Percentiles rank a stretch among this genome's conserved stretches.
Evolutionary conservation across 768 basidiomycete genomes (phyloP).

Genomic region (Naganishia onofrii): DNA sequence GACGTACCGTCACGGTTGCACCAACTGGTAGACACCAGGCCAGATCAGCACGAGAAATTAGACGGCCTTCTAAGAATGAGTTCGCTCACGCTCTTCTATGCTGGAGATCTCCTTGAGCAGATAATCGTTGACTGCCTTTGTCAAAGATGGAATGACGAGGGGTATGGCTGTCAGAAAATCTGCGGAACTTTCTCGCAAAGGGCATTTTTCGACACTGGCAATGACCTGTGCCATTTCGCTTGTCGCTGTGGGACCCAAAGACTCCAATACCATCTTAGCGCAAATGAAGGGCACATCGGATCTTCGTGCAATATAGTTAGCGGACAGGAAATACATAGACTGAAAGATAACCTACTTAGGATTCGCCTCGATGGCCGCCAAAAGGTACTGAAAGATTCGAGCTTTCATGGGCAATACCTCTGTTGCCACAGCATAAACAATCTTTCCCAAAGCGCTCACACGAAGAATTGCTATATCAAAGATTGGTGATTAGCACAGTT

Average conservation of each 20-base stretch:
- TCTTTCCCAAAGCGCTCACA: constrained; percentile 1
- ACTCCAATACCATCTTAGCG: constrained; percentile 12
- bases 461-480: constrained; percentile 1
- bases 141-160: constrained; percentile 16
- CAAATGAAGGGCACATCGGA: constrained; percentile 10
- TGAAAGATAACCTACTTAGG: constrained; percentile 4
- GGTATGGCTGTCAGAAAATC: constrained; percentile 21
- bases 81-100: constrained; percentile 3
- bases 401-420: constrained; percentile 12
- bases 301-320: not conserved
- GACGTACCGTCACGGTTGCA: not conserved
- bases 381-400: constrained; percentile 11
- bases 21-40: not conserved
- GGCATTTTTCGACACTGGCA: not conserved
- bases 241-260: constrained; percentile 23
- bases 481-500: not conserved
- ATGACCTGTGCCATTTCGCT: constrained; percentile 19
- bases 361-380: constrained; percentile 16
- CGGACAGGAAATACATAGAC: not conserved
- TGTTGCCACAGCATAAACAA: constrained; percentile 24
- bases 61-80: no score
- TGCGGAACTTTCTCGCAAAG: not conserved
- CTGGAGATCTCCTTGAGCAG: constrained; percentile 4
- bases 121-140: constrained; percentile 3
- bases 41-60: not conserved